Evolutionary conservation across 257 asterid genomes (phyloP).

Genomic region (Fraxinus cuspidata): DNA sequence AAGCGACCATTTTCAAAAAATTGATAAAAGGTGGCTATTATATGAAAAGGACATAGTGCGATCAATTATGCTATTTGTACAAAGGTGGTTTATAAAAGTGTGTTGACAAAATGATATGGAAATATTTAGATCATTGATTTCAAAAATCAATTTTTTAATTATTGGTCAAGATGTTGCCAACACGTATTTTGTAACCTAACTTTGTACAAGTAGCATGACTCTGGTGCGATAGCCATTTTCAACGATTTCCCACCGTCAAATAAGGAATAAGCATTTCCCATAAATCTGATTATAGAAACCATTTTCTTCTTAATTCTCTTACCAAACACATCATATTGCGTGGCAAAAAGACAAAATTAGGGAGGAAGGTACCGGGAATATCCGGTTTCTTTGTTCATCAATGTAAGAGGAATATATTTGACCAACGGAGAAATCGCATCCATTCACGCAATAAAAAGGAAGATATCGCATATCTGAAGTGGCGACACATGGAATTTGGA

Average conservation of each 20-base stretch:
- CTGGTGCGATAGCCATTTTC: background rate
- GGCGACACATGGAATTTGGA: conserved; percentile 30
- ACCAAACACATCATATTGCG: background rate
- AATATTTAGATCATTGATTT: no score
- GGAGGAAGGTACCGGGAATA: conserved; percentile 32
- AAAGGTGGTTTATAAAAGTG: no score
- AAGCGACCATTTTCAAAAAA: no score
- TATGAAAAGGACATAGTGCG: no score
- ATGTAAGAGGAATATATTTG: background rate
- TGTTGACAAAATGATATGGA: no score
- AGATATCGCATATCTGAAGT: conserved; percentile 14
- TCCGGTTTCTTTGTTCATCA: conserved; percentile 28
- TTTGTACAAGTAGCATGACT: no score
- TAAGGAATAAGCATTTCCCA: no score
- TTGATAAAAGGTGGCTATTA: no score
- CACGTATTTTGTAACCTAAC: no score
- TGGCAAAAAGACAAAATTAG: background rate
- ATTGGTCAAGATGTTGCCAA: no score
- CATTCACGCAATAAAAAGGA: conserved; percentile 31
- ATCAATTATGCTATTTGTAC: no score
- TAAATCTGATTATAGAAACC: background rate
- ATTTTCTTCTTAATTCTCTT: background rate
- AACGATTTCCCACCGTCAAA: background rate
- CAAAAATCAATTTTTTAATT: no score
- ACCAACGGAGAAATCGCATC: conserved; percentile 26